Percentiles rank a stretch among this genome's conserved stretches.
phyloP scores from a whole-genome alignment of 139 green algal genomes.

The Edaphochlamys debaryana region DNA sequence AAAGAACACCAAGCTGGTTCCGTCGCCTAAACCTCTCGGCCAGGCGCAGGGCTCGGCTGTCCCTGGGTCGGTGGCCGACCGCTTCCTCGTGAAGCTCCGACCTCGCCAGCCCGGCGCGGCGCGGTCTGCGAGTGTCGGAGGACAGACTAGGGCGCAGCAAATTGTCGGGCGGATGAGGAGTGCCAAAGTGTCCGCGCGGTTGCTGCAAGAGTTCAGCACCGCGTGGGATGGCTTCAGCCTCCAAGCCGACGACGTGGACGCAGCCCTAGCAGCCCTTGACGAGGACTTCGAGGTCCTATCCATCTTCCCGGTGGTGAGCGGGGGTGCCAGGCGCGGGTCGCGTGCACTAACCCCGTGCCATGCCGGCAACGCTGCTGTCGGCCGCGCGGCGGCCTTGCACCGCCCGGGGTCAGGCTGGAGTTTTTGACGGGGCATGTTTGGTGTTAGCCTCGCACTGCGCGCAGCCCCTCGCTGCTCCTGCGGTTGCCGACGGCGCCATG shows the following conservation, averaged over 20 bases:
- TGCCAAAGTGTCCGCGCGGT: not conserved
- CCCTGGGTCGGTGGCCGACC: not conserved
- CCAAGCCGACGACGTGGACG: not conserved
- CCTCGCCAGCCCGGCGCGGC: not conserved
- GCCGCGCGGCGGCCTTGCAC: too few relatives aligned
- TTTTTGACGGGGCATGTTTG: too few relatives aligned
- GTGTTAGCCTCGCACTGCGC: too few relatives aligned
- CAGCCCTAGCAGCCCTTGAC: not conserved
- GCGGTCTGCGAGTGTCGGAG: not conserved
- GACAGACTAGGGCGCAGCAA: not conserved
- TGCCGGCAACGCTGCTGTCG: too few relatives aligned
- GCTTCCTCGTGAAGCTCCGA: slow-evolving; percentile 29
- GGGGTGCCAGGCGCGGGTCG: too few relatives aligned
- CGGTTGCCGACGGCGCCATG: too few relatives aligned
- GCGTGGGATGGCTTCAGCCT: slow-evolving; percentile 27
- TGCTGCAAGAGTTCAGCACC: not conserved
- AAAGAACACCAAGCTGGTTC: not conserved
- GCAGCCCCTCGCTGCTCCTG: too few relatives aligned
- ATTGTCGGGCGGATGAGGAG: not conserved
- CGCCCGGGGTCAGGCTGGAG: too few relatives aligned
- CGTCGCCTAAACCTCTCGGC: too few relatives aligned
- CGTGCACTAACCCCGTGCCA: too few relatives aligned
- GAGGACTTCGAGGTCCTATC: not conserved
- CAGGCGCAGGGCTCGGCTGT: too few relatives aligned
- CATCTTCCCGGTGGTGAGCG: slow-evolving; percentile 26